phyloP scores from a whole-genome alignment of 1,139 yeast species.

The Protomyces inundatus region DNA sequence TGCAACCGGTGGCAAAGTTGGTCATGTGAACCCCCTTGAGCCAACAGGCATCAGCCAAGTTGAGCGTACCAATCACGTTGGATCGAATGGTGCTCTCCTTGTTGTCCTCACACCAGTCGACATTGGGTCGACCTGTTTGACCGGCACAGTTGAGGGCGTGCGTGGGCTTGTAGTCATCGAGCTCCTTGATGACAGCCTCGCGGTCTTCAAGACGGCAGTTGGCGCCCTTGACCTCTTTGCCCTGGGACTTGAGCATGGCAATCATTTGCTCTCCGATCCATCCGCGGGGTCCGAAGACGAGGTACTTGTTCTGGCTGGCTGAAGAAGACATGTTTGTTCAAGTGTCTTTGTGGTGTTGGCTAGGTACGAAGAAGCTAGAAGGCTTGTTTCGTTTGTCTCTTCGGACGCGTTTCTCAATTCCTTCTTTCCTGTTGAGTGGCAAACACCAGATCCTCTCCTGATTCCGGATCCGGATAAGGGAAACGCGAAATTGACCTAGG shows the following conservation, averaged over 20 bases:
- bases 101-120: conserved; percentile 27
- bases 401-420: background rate
- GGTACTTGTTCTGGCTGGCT: conserved; percentile 8
- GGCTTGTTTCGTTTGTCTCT: background rate
- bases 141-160: conserved; percentile 26
- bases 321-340: background rate
- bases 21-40: conserved; percentile 23
- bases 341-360: background rate
- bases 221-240: conserved; percentile 23
- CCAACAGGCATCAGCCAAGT: conserved; percentile 42
- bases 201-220: conserved; percentile 17
- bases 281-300: conserved; percentile 25
- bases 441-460: background rate
- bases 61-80: conserved; percentile 55
- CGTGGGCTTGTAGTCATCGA: conserved; percentile 23
- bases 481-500: too few relatives aligned
- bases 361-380: background rate
- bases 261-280: conserved; percentile 23
- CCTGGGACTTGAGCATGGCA: conserved; percentile 25
- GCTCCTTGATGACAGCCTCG: conserved; percentile 19
- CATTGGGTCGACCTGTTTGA: conserved; percentile 23
- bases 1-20: conserved; percentile 25
- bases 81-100: conserved; percentile 25
- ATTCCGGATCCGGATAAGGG: too few relatives aligned
- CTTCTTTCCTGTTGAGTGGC: background rate